These are phyloP conservation scores for Handroanthus guayacan DNA, from an alignment of 257 asterid genomes.

Conservation along the genomic window DNA sequence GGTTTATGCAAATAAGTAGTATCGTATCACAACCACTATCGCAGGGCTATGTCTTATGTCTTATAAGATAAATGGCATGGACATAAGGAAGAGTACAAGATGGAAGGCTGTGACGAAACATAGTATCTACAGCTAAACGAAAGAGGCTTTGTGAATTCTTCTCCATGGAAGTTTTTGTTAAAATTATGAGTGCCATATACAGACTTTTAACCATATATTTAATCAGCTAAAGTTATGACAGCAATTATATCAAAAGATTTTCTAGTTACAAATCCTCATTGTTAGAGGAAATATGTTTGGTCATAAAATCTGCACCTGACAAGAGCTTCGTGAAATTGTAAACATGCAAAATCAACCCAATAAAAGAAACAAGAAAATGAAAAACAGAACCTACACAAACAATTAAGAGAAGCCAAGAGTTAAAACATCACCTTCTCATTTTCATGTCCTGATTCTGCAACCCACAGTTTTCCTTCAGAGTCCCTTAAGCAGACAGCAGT, in stretches of 20 bases:
- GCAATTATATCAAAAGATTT: background rate
- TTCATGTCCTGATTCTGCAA: constrained; percentile 90
- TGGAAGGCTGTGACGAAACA: too few species aligned
- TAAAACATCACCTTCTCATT: constrained; percentile 64
- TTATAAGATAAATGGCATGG: background rate
- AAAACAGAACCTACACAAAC: background rate
- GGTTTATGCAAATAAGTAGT: background rate
- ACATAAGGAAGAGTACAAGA: too few species aligned
- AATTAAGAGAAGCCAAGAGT: constrained; percentile 16
- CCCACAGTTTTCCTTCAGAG: constrained; percentile 82
- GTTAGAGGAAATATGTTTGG: constrained; percentile 14
- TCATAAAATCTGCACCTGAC: background rate
- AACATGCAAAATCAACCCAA: background rate
- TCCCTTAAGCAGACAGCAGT: constrained; percentile 88
- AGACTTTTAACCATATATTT: constrained; percentile 35
- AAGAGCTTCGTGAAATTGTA: constrained; percentile 3
- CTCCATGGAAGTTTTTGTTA: constrained; percentile 26
- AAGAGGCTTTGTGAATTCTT: too few species aligned
- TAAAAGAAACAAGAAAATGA: background rate
- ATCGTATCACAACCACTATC: background rate
- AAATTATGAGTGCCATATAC: constrained; percentile 29
- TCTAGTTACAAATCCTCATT: background rate
- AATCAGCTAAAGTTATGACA: background rate
- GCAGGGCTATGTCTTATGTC: constrained; percentile 2
- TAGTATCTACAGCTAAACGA: too few species aligned